These are phyloP conservation scores for Groenewaldozyma salmanticensis DNA, from an alignment of 805 yeast genomes.

Conservation along the genomic window DNA sequence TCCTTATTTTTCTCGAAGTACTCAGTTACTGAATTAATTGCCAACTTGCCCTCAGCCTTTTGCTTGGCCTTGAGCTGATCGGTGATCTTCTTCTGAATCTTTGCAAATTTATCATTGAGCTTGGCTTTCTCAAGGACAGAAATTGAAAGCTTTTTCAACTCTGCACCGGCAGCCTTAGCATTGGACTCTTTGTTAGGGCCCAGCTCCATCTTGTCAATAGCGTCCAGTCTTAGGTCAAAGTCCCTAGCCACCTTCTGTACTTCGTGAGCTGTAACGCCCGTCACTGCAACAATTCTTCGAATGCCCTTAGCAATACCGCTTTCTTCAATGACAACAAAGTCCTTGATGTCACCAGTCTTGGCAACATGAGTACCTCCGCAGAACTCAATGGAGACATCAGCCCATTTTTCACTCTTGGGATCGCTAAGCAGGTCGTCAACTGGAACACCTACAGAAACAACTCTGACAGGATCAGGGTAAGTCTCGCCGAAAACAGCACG, in stretches of 20 bases:
- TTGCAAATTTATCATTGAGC: conserved; percentile 62
- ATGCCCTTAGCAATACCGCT: conserved; percentile 98
- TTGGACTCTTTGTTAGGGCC: conserved; percentile 72
- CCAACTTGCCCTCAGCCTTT: conserved; percentile 77
- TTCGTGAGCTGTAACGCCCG: conserved; percentile 82
- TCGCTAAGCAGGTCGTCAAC: conserved; percentile 68
- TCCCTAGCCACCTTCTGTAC: conserved; percentile 79
- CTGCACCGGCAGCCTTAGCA: conserved; percentile 76
- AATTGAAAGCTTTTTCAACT: conserved; percentile 70
- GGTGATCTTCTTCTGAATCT: conserved; percentile 75
- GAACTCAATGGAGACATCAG: conserved; percentile 74
- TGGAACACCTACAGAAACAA: conserved; percentile 88
- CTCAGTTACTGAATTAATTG: conserved; percentile 63
- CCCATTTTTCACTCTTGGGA: conserved; percentile 72
- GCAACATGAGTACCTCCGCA: conserved; percentile 99
- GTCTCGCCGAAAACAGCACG: conserved; percentile 99
- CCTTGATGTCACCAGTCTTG: conserved; percentile 88
- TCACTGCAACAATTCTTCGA: conserved; percentile 94
- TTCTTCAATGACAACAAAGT: conserved; percentile 83
- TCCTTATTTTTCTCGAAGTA: conserved; percentile 52
- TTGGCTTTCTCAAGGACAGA: conserved; percentile 72
- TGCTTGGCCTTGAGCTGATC: conserved; percentile 83
- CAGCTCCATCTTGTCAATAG: conserved; percentile 53
- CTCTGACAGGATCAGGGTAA: conserved; percentile 98
- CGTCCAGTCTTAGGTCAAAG: conserved; percentile 50